Base-by-base conservation (phyloP, 495 filamentous ascomycete species). In the Hyphodiscus hymeniophilus region DNA sequence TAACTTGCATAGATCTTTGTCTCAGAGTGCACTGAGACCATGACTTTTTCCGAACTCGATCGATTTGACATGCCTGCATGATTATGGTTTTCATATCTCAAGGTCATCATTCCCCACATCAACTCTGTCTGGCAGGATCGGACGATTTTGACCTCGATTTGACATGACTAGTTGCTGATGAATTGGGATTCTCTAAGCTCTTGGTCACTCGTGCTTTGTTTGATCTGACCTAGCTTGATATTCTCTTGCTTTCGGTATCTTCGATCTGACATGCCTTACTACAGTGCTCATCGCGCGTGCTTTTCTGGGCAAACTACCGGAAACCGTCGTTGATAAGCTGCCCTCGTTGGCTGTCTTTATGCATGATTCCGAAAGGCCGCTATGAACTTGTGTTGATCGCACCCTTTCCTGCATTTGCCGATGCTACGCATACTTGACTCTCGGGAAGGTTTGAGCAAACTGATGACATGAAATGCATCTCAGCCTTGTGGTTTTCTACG, bases 1-100 rank as follows among this genome's bases (percentile, higher is more conserved):
- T 60, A 53, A 56, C 21, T 51, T 51, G 38, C 53, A 42, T 54
- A 46, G 39, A 32, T 42, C 31, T 52, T 55, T 43, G 30, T 22
- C 43, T 50, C 47, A 54, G 44, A 51, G 45, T 48, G 46, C 45
- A 54, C 51, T 60, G 57, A 60, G 51, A 60, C 57, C 41, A 56
- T 55, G 51, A 55, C 23, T 52, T 28, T 10, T 28, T 51, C 51
- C 23, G 20, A 22, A 30, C 11, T 47, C 48, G 42, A 47, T 48
- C 52, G 42, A 56, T 47, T 45, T 59, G 57, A 56, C 36, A 52
- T 52, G 42, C 49, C 39, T 52, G 44, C 47, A 47, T 51, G 41
- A 43, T 31, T 7, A 47, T 47, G 10, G 22, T 22, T 47, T 38
- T 28, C 34, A 10, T 48, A 35, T 43, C 18, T 23, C 20, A 21